These are phyloP conservation scores for Boletus speciosus DNA, from an alignment of 768 basidiomycete genomes.

Conservation along the genomic window DNA sequence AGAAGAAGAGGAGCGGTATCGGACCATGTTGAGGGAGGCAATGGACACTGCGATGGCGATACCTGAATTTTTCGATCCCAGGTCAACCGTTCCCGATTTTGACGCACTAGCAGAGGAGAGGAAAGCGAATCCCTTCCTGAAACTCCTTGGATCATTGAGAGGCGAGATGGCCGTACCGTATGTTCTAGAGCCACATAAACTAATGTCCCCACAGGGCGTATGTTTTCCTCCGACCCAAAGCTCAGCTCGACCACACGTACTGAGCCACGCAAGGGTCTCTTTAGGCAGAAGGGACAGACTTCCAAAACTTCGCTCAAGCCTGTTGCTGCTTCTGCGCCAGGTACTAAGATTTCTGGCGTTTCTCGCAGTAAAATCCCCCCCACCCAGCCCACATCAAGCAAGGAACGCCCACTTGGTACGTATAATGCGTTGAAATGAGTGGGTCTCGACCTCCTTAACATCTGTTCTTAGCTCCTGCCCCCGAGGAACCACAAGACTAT, in stretches of 20 bases:
- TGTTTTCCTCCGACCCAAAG: conserved; percentile 51
- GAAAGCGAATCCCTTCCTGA: conserved; percentile 76
- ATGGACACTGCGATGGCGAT: conserved; percentile 63
- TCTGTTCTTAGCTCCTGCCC: conserved; percentile 6
- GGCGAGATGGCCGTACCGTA: conserved; percentile 37
- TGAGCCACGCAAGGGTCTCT: conserved; percentile 31
- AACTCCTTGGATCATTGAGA: conserved; percentile 68
- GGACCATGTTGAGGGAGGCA: conserved; percentile 62
- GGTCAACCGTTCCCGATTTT: conserved; percentile 43
- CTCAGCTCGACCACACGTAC: conserved; percentile 38
- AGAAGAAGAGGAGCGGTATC: conserved; percentile 65
- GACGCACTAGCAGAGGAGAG: conserved; percentile 44
- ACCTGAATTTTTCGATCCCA: conserved; percentile 56
- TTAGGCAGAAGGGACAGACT: conserved; percentile 19
- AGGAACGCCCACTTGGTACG: conserved; percentile 15
- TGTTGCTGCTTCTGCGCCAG: background rate
- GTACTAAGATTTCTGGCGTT: conserved; percentile 6
- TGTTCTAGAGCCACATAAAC: background rate
- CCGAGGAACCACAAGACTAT: conserved; percentile 34
- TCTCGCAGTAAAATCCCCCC: conserved; percentile 9
- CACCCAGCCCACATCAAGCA: conserved; percentile 7
- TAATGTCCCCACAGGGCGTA: conserved; percentile 48
- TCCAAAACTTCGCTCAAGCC: conserved; percentile 11
- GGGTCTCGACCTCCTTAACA: background rate
- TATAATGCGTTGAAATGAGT: background rate